Conservation (phyloP, 371 early-diverging fungal species). For the Syncephalastrum sp. region DNA sequence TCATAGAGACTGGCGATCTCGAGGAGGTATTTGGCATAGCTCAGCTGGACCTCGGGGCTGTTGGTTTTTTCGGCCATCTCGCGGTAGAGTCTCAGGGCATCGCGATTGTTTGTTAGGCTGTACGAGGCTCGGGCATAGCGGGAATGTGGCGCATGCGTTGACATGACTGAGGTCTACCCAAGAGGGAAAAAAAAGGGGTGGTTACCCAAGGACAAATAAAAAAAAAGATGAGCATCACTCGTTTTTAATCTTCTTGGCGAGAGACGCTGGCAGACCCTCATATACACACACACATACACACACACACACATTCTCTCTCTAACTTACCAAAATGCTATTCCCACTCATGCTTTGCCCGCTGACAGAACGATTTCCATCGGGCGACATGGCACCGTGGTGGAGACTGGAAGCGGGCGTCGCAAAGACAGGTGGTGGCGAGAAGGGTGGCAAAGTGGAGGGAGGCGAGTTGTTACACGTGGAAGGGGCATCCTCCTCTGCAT, state of each 20-base stretch:
- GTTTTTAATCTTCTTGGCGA: background rate
- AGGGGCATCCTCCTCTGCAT: background rate
- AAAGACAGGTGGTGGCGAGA: background rate
- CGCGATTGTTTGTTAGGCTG: constrained; percentile 58
- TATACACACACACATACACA: too few relatives aligned
- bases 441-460: background rate
- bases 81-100: constrained; percentile 65
- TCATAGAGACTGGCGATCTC: constrained; percentile 48
- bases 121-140: constrained; percentile 47
- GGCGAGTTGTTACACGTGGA: constrained; percentile 1
- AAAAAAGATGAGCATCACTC: too few relatives aligned
- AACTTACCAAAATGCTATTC: too few relatives aligned
- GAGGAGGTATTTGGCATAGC: constrained; percentile 80
- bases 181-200: too few relatives aligned
- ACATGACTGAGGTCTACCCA: background rate
- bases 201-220: too few relatives aligned
- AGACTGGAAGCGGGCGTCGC: background rate
- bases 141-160: constrained; percentile 13
- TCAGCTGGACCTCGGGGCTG: constrained; percentile 79
- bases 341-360: too few relatives aligned
- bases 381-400: too few relatives aligned
- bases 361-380: too few relatives aligned
- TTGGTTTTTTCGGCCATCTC: constrained; percentile 71
- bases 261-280: background rate
- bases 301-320: too few relatives aligned